Evolutionary conservation across 306 rosid genomes (phyloP).

Genomic region (Glycine soja): DNA sequence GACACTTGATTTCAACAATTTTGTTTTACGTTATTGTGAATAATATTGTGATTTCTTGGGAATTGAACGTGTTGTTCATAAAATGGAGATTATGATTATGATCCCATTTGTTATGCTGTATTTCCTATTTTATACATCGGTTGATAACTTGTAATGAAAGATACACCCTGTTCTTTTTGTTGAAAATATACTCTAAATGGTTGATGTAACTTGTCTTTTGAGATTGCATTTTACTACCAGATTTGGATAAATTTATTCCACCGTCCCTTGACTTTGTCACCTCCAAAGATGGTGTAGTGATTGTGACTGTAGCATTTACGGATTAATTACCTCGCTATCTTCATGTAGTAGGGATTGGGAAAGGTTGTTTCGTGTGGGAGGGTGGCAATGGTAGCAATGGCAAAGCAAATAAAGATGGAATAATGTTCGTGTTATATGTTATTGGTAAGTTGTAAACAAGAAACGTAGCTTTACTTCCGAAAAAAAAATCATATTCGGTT

Average conservation of each 20-base stretch:
- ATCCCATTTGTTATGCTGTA: not conserved
- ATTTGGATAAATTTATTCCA: not conserved
- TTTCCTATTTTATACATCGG: not conserved
- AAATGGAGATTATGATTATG: not conserved
- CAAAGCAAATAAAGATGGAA: not conserved
- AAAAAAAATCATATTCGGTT: not conserved
- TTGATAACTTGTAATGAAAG: too few relatives aligned
- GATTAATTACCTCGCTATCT: not conserved
- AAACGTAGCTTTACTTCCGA: not conserved
- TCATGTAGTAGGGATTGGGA: not conserved
- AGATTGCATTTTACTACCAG: not conserved
- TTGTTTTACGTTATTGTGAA: not conserved
- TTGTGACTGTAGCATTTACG: constrained; percentile 15
- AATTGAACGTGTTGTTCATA: too few relatives aligned
- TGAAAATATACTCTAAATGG: not conserved
- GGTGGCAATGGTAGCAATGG: not conserved
- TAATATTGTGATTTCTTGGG: too few relatives aligned
- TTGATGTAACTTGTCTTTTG: not conserved
- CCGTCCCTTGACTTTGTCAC: constrained; percentile 2
- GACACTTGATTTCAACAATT: not conserved
- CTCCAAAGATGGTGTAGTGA: not conserved
- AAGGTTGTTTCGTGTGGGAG: not conserved
- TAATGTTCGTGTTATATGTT: not conserved
- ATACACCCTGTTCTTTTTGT: not conserved
- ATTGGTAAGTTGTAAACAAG: not conserved